phyloP scores from a whole-genome alignment of 306 rosid genomes.

The Quercus gilva region DNA sequence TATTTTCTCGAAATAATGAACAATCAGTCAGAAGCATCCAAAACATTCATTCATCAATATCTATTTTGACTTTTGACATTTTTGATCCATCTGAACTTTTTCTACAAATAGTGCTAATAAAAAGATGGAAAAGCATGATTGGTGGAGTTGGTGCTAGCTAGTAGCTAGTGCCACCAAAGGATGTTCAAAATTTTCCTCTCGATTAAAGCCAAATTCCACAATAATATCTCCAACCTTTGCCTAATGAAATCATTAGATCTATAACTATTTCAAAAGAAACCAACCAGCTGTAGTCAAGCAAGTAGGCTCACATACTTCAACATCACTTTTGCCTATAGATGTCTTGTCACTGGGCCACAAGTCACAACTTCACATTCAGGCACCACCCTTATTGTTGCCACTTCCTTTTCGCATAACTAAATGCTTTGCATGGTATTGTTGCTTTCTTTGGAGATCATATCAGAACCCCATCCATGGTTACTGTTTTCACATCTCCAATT shows the following conservation, averaged over 20 bases:
- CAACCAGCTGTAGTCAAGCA: background rate
- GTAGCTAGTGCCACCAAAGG: background rate
- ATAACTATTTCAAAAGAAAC: background rate
- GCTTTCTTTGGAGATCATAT: too few species aligned
- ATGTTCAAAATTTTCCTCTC: background rate
- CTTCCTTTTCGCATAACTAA: background rate
- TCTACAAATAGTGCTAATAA: background rate
- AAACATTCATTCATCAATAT: background rate
- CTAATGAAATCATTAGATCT: background rate
- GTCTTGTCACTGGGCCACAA: too few species aligned
- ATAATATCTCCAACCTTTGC: too few species aligned
- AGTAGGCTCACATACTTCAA: too few species aligned
- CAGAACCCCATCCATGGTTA: too few species aligned
- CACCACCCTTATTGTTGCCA: background rate
- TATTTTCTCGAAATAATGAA: too few species aligned
- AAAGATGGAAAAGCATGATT: background rate
- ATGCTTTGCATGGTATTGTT: background rate
- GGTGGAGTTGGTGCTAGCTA: background rate
- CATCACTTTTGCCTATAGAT: too few species aligned
- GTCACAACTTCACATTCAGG: too few species aligned
- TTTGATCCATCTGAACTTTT: too few species aligned
- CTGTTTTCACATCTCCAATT: too few species aligned
- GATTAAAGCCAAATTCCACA: background rate
- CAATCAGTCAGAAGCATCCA: background rate
- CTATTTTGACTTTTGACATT: too few species aligned